Percentiles rank a stretch among this genome's conserved stretches.
Evolutionary conservation across 164 flowering plant species (phyloP).

Genomic region (Paratinospora sagittata): DNA sequence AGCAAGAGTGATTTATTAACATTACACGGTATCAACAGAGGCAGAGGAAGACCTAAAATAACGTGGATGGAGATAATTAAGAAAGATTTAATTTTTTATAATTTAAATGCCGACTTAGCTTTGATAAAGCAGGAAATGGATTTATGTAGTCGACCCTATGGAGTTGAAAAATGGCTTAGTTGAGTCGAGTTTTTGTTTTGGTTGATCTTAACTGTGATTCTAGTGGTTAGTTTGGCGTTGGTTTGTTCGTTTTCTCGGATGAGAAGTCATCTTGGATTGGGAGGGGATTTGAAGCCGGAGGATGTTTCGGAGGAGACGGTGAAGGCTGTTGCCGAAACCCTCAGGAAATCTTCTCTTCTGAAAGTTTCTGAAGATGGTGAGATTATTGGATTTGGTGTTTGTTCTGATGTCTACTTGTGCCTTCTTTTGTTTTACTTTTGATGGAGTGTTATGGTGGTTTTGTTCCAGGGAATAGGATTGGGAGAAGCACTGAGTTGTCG

Average conservation of each 20-base stretch:
- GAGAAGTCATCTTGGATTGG: conserved; percentile 67
- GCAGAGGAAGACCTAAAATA: too few relatives aligned
- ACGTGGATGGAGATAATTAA: too few relatives aligned
- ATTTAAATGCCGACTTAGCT: too few relatives aligned
- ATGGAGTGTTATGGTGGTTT: background rate
- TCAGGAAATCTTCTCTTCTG: conserved; percentile 50
- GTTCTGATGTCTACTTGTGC: background rate
- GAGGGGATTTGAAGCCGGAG: conserved; percentile 42
- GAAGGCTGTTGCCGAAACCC: conserved; percentile 64
- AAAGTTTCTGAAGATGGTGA: conserved; percentile 87
- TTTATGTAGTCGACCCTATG: too few relatives aligned
- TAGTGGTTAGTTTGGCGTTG: conserved; percentile 88
- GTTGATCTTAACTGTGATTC: conserved; percentile 31
- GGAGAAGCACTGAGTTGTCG: conserved; percentile 49
- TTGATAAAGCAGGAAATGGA: too few relatives aligned
- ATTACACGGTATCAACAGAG: too few relatives aligned
- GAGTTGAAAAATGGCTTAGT: too few relatives aligned
- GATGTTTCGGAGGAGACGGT: conserved; percentile 59
- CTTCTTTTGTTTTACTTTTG: background rate
- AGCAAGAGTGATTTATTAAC: too few relatives aligned
- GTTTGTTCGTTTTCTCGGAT: conserved; percentile 83
- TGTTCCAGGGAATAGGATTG: conserved; percentile 59
- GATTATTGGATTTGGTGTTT: conserved; percentile 3
- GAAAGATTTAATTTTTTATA: too few relatives aligned
- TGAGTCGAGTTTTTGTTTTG: background rate